phyloP scores from a whole-genome alignment of 345 rosid species.

The Citrus inodora region DNA sequence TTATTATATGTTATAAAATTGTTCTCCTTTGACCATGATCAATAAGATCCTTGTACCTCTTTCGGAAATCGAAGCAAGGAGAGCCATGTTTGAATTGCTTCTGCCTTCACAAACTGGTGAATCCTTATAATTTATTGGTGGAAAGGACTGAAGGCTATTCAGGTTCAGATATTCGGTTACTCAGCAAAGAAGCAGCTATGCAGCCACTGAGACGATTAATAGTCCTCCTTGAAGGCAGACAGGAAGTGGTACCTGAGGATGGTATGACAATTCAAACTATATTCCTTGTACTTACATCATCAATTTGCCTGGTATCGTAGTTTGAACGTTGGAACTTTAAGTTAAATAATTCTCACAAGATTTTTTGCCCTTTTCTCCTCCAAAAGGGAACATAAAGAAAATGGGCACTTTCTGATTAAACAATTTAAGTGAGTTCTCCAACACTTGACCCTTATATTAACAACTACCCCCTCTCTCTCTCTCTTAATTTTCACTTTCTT shows the following conservation, averaged over 20 bases:
- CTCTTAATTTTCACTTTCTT: too few species aligned
- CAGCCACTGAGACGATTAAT: slow-evolving; percentile 84
- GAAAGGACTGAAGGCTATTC: slow-evolving; percentile 80
- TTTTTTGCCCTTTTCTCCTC: not conserved
- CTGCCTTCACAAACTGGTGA: slow-evolving; percentile 49
- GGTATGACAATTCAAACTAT: slow-evolving; percentile 40
- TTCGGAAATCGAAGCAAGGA: slow-evolving; percentile 93
- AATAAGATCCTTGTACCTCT: slow-evolving; percentile 90
- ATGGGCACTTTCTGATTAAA: not conserved
- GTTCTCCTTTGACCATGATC: slow-evolving; percentile 35
- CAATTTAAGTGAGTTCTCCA: not conserved
- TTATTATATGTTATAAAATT: not conserved
- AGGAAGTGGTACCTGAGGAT: slow-evolving; percentile 68
- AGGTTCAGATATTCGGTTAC: slow-evolving; percentile 85
- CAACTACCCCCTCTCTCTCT: too few species aligned
- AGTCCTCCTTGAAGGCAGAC: slow-evolving; percentile 53
- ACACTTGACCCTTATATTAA: too few species aligned
- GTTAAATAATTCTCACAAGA: not conserved
- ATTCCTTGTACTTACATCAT: not conserved
- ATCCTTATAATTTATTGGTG: slow-evolving; percentile 67
- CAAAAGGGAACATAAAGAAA: not conserved
- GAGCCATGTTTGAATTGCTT: slow-evolving; percentile 86
- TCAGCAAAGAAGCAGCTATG: slow-evolving; percentile 96
- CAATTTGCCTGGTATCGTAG: not conserved
- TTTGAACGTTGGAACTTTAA: not conserved